phyloP scores from a whole-genome alignment of 2,329 filamentous ascomycete species.

The Penicillium capsulatum region DNA sequence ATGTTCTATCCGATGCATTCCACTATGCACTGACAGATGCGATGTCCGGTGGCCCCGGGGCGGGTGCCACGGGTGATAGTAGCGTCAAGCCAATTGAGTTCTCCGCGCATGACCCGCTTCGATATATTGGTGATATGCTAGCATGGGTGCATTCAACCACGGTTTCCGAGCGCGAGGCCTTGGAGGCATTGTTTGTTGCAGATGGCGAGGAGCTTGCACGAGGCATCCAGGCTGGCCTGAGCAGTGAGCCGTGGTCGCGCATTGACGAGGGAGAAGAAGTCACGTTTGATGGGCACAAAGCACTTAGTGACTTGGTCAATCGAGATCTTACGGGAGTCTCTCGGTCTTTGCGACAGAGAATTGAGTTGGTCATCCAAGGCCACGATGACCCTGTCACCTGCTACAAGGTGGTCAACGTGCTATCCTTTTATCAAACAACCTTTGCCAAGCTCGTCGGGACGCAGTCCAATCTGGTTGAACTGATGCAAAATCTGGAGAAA shows the following conservation, averaged over 20 bases:
- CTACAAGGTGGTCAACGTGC: constrained; percentile 84
- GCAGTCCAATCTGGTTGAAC: constrained; percentile 64
- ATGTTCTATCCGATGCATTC: constrained; percentile 82
- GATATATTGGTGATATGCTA: constrained; percentile 95
- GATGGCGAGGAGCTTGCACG: constrained; percentile 85
- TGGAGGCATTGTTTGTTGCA: constrained; percentile 85
- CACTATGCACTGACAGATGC: constrained; percentile 79
- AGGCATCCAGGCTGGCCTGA: constrained; percentile 72
- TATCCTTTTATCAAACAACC: constrained; percentile 83
- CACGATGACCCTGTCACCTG: constrained; percentile 85
- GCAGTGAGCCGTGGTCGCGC: constrained; percentile 78
- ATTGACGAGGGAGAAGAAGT: constrained; percentile 55
- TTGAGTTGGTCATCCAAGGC: constrained; percentile 86
- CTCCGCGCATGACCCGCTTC: constrained; percentile 81
- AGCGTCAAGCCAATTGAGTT: constrained; percentile 87
- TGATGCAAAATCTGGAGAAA: constrained; percentile 64
- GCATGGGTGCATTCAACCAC: constrained; percentile 94
- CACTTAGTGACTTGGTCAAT: constrained; percentile 80
- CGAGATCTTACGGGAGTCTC: constrained; percentile 77
- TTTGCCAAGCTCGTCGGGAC: constrained; percentile 73
- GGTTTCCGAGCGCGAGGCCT: constrained; percentile 86
- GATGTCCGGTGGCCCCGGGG: constrained; percentile 36
- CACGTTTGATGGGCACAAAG: constrained; percentile 72
- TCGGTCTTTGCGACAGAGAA: constrained; percentile 77
- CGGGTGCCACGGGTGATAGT: constrained; percentile 54